A percentile compares a stretch with the other conserved stretches of the same genome.
Conservation (phyloP, 2,329 filamentous ascomycete species). For the Incumbomyces delicatus region DNA sequence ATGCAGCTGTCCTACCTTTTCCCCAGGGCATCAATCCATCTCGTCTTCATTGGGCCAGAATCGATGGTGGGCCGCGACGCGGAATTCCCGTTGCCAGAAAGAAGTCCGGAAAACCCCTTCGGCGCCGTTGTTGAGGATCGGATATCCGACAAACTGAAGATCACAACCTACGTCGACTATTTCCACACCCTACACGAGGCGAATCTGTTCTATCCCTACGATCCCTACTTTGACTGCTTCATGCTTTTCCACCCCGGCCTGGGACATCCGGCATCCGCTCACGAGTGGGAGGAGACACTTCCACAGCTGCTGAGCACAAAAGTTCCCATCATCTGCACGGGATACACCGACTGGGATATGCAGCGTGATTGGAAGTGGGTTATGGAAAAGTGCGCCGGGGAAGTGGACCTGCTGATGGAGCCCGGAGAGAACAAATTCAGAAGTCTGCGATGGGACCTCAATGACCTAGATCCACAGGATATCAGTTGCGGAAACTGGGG, state of each 20-base stretch:
- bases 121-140: slow-evolving; percentile 91
- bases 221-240: slow-evolving; percentile 97
- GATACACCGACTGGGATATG: slow-evolving; percentile 94
- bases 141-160: slow-evolving; percentile 81
- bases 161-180: slow-evolving; percentile 95
- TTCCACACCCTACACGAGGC: slow-evolving; percentile 93
- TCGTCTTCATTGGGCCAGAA: slow-evolving; percentile 93
- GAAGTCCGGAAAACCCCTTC: slow-evolving; percentile 79
- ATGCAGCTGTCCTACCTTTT: slow-evolving; percentile 90
- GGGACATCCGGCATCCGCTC: slow-evolving; percentile 82
- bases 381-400: slow-evolving; percentile 69
- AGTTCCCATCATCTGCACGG: slow-evolving; percentile 84
- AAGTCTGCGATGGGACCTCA: slow-evolving; percentile 92
- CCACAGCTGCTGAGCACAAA: slow-evolving; percentile 90
- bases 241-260: slow-evolving; percentile 94
- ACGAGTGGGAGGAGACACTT: slow-evolving; percentile 88
- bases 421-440: slow-evolving; percentile 91
- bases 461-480: slow-evolving; percentile 89
- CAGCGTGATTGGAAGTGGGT: slow-evolving; percentile 87
- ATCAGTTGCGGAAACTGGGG: slow-evolving; percentile 96
- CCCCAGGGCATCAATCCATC: slow-evolving; percentile 77
- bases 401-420: slow-evolving; percentile 84
- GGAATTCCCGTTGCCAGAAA: slow-evolving; percentile 81
- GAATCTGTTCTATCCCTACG: slow-evolving; percentile 83
- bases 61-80: slow-evolving; percentile 88